Evolutionary conservation across 106 monocot species (phyloP), one percentile per base, ranked within the genome.

Genomic region (Apostasia shenzhenica): DNA sequence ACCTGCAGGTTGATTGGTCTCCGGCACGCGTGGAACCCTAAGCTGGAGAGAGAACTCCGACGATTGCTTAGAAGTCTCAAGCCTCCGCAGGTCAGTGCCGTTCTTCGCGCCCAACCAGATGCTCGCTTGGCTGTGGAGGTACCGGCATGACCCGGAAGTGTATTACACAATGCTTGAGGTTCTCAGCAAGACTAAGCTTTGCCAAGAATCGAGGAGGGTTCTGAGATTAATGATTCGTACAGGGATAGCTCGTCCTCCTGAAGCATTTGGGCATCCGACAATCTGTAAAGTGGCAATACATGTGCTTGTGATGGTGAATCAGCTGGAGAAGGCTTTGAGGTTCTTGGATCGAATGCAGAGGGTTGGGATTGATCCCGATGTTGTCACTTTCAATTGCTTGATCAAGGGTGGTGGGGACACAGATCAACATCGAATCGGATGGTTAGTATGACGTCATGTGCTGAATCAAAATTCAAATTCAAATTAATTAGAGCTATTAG

Each of bases 331-430:
- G 73, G 89, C 97, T 2, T 7, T 82, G 60, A 73, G 56, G 55
- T 92, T 92, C 71, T 68, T 81, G 52, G 84, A 90, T 14, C 61
- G 92, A 51, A 93, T 99, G 93, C 77, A 85, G 62, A 58, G 71
- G 5, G 81, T 90, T 54, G 90, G 81, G 48, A 84, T 99, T 26
- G 57, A 13, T 9, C 90, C 99, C 0, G 59, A 90, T 80, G 82
- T 90, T 37, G 55, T 83, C 52, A 85, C 87, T 40, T 99, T 78
- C 54, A 99, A 99, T 77, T 99, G 93, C 57, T 79, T 99, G 77
- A 88, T 99, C 42, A 90, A 93, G 73, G 99, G 93, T n/a, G n/a
- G n/a, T n/a, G n/a, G n/a, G n/a, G n/a, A n/a, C n/a, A n/a, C n/a
- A n/a, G n/a, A n/a, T n/a, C n/a, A n/a, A n/a, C n/a, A n/a, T n/a